Conservation (phyloP, 345 rosid genomes). For the Lagerstroemia speciosa region DNA sequence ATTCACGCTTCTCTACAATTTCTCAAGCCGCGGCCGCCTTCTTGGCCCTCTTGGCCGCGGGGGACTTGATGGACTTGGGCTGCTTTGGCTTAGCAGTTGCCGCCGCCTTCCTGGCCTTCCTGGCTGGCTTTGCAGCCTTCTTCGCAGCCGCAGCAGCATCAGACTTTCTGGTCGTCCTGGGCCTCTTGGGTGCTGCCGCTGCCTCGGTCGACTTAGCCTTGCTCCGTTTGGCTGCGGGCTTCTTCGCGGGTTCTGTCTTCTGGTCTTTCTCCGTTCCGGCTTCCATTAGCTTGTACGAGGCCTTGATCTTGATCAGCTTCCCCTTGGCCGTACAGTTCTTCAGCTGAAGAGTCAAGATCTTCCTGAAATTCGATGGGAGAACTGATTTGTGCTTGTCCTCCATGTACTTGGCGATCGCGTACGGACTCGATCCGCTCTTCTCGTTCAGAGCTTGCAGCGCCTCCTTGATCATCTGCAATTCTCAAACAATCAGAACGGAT, state of each 20-base stretch:
- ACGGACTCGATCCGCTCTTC: constrained; percentile 74
- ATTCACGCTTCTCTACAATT: neutral
- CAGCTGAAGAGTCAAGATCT: constrained; percentile 50
- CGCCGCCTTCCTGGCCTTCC: neutral
- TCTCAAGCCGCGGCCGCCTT: constrained; percentile 5
- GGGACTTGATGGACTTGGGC: constrained; percentile 17
- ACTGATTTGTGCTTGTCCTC: constrained; percentile 63
- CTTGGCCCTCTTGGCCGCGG: constrained; percentile 16
- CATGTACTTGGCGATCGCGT: constrained; percentile 73
- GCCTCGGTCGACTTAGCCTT: constrained; percentile 23
- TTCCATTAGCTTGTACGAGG: constrained; percentile 65
- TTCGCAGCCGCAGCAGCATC: constrained; percentile 1
- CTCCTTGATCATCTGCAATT: constrained; percentile 69
- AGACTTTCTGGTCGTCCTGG: neutral
- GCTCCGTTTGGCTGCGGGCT: constrained; percentile 30
- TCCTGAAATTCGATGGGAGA: constrained; percentile 60
- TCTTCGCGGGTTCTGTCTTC: constrained; percentile 24
- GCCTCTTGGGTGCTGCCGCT: constrained; percentile 32
- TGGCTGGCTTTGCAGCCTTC: constrained; percentile 8
- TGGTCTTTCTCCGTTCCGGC: constrained; percentile 24
- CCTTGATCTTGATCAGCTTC: constrained; percentile 69
- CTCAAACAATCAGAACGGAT: neutral
- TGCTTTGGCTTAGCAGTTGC: constrained; percentile 14
- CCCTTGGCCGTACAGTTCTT: constrained; percentile 61
- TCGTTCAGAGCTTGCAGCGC: constrained; percentile 55